These are phyloP conservation scores for Chalaropsis ovoidea DNA, from an alignment of 2,329 filamentous ascomycete species.

Conservation along the genomic window DNA sequence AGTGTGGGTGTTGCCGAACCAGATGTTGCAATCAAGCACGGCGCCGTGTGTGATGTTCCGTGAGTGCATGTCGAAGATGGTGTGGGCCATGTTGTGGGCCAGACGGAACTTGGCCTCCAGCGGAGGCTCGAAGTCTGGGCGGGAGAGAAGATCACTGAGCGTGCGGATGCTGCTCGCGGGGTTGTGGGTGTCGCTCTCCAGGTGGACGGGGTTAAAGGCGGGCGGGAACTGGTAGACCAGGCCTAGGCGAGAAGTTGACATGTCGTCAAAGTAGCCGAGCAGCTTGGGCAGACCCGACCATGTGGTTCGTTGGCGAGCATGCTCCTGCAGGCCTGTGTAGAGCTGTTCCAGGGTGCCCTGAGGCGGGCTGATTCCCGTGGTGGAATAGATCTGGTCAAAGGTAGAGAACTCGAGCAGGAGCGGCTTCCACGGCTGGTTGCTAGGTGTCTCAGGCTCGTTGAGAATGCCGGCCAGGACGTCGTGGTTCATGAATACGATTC, in stretches of 20 bases:
- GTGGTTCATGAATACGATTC: constrained; percentile 37
- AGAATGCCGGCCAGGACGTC: constrained; percentile 32
- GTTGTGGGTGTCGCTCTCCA: constrained; percentile 31
- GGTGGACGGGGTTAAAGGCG: constrained; percentile 36
- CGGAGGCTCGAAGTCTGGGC: constrained; percentile 49
- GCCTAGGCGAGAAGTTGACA: constrained; percentile 58
- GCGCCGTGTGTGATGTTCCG: constrained; percentile 61
- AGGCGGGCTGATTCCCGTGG: constrained; percentile 53
- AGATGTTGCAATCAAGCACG: constrained; percentile 55
- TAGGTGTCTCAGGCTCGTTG: constrained; percentile 2
- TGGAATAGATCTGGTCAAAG: constrained; percentile 52
- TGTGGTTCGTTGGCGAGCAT: constrained; percentile 34
- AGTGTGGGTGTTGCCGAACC: constrained; percentile 48
- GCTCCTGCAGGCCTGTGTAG: constrained; percentile 44
- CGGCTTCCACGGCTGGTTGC: constrained; percentile 30
- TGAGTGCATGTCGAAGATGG: constrained; percentile 62
- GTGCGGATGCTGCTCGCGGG: constrained; percentile 47
- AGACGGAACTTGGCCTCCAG: constrained; percentile 68
- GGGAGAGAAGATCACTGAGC: constrained; percentile 44
- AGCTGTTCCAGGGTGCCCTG: constrained; percentile 57
- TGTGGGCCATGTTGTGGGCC: constrained; percentile 60
- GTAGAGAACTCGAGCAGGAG: constrained; percentile 62
- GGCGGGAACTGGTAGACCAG: constrained; percentile 65
- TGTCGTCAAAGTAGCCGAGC: constrained; percentile 65
- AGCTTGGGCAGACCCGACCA: constrained; percentile 54